A percentile compares a stretch with the other conserved stretches of the same genome.
Conservation (phyloP, 352 stramenopile species). For the Phytophthora cactorum region DNA sequence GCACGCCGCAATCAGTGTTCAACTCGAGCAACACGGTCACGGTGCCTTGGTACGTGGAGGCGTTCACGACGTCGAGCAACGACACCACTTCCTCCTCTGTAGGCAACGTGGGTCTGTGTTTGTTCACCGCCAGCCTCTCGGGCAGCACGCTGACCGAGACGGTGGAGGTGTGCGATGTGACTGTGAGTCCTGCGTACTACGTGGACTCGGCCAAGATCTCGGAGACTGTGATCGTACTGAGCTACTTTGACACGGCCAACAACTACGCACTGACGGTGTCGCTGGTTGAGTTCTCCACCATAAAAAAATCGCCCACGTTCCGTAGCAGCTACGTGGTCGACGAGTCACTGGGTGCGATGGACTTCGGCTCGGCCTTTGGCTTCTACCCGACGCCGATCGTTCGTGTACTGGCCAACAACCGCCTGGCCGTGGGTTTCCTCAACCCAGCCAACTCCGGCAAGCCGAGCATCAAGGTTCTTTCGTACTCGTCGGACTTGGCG, state of each 20-base stretch:
- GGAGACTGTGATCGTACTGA: slow-evolving; percentile 64
- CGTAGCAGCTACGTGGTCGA: slow-evolving; percentile 72
- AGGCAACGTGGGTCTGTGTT: slow-evolving; percentile 60
- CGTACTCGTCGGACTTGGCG: slow-evolving; percentile 64
- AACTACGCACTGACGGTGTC: slow-evolving; percentile 79
- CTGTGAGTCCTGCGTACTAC: slow-evolving; percentile 73
- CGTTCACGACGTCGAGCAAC: slow-evolving; percentile 46
- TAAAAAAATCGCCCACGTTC: slow-evolving; percentile 66
- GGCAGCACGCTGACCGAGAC: slow-evolving; percentile 30
- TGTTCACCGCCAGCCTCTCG: slow-evolving; percentile 54
- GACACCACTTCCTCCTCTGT: slow-evolving; percentile 47
- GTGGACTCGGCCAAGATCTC: slow-evolving; percentile 71
- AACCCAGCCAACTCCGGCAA: slow-evolving; percentile 79
- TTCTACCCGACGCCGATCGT: slow-evolving; percentile 80
- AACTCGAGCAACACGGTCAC: slow-evolving; percentile 67
- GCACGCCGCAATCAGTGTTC: slow-evolving; percentile 66
- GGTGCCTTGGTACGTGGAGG: slow-evolving; percentile 74
- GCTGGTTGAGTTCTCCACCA: slow-evolving; percentile 68
- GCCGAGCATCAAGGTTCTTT: slow-evolving; percentile 77
- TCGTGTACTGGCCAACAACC: slow-evolving; percentile 56
- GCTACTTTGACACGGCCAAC: slow-evolving; percentile 76
- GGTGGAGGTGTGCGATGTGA: slow-evolving; percentile 54
- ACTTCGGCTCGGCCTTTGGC: slow-evolving; percentile 69
- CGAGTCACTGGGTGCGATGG: slow-evolving; percentile 60
- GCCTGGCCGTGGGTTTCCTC: slow-evolving; percentile 70